Evolutionary conservation across 768 basidiomycete genomes (phyloP), one percentile per base, ranked within the genome.

Genomic region (Auriscalpium microsporum): DNA sequence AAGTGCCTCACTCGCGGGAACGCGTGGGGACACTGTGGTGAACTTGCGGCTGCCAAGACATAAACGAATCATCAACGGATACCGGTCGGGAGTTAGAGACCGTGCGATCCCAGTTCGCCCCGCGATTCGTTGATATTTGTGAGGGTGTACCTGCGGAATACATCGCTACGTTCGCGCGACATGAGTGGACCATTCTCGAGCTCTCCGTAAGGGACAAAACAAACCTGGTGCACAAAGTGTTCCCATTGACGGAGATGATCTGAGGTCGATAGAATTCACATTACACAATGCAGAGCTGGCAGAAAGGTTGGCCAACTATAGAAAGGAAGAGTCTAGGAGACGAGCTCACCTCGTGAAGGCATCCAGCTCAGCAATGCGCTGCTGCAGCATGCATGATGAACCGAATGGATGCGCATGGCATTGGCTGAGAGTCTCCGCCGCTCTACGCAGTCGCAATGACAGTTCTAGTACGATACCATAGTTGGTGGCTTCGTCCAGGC

Each of bases 401-500:
- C 63, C 64, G 49, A 67, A 59, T 21, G 59, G 61, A 51, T 78
- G 77, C 38, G 67, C 68, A 17, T 76, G 62, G 14, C 78, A 78
- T 42, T 72, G 78, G 10, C 74, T 70, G 42, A 86, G 75, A 40
- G 78, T 69, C 52, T 81, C 74, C 10, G 79, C 76, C 10, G 81
- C 82, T 61, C 76, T 81, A 21, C 83, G 75, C 19, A 87, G 74
- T 50, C 81, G 74, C 34, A 84, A 69, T 2, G 83, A 85, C n/a
- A 87, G 70, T 61, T 87, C 83, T 10, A 86, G 74, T 19, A 83
- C 71, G n/a, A 75, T 76, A 53, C 71, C 78, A 62, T 86, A 85
- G 61, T 70, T 77, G 17, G 72, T 62, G 9, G 73, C 62, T 56
- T 85, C 83, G 52, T 75, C 72, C 28, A 85, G 70, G 62, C 84